A percentile compares a stretch with the other conserved stretches of the same genome.
Evolutionary conservation across 257 asterid species (phyloP).

Genomic region (Solanum stenotomum): DNA sequence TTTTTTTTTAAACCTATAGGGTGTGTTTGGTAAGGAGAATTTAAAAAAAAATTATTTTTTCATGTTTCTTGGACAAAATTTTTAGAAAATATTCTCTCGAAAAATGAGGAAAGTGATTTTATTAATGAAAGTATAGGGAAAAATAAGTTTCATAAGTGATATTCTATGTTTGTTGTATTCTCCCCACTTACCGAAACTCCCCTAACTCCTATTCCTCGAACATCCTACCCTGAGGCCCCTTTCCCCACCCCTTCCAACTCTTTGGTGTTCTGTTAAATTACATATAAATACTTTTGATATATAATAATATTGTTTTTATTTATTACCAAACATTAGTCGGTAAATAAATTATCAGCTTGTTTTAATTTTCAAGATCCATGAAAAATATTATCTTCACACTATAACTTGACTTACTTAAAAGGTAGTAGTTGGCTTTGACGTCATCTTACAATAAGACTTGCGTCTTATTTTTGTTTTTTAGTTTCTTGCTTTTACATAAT

Average conservation of each 20-base stretch:
- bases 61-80: rapidly evolving
- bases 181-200: rapidly evolving
- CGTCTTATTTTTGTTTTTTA: not conserved
- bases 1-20: too few relatives aligned
- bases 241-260: not conserved
- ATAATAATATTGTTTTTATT: too few relatives aligned
- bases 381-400: not conserved
- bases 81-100: not conserved
- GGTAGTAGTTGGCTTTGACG: not conserved
- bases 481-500: not conserved
- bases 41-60: too few relatives aligned
- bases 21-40: too few relatives aligned
- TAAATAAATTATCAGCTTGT: too few relatives aligned
- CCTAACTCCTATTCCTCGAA: not conserved
- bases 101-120: too few relatives aligned
- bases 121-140: not conserved
- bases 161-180: not conserved
- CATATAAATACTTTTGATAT: too few relatives aligned
- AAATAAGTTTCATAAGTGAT: not conserved
- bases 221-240: not conserved
- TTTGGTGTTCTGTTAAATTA: too few relatives aligned
- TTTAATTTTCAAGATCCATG: not conserved
- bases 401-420: not conserved
- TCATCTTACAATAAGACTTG: not conserved
- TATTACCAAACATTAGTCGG: too few relatives aligned